These are phyloP conservation scores for Jamesozyma rosinii DNA, from an alignment of 805 yeast species.

Conservation along the genomic window DNA sequence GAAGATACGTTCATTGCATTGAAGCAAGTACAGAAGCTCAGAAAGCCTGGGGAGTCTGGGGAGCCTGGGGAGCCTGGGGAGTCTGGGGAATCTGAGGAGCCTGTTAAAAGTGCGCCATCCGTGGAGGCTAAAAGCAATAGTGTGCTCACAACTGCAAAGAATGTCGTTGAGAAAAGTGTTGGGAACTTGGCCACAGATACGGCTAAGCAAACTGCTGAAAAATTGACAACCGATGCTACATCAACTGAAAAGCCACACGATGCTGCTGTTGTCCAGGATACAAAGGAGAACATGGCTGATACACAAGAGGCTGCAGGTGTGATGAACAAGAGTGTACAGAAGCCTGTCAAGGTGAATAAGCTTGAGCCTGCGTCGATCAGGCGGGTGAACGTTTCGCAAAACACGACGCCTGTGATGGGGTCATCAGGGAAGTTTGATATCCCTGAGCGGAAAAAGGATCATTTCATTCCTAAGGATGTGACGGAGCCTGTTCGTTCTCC, in stretches of 20 bases:
- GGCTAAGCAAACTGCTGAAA: background rate
- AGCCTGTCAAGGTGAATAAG: conserved; percentile 3
- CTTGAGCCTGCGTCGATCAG: conserved; percentile 1
- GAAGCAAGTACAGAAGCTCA: conserved; percentile 9
- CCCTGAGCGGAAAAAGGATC: background rate
- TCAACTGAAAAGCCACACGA: background rate
- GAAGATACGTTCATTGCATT: conserved; percentile 17
- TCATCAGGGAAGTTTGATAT: background rate
- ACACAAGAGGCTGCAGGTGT: background rate
- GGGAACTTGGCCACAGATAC: background rate
- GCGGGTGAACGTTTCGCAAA: background rate
- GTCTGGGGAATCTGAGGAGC: background rate
- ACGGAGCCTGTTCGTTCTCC: background rate
- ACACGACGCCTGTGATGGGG: background rate
- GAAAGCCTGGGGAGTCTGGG: conserved; percentile 1
- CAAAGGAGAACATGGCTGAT: background rate
- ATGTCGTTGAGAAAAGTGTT: background rate
- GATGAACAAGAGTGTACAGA: background rate
- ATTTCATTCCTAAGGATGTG: background rate
- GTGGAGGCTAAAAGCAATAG: background rate
- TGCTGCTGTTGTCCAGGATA: background rate
- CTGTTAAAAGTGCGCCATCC: background rate
- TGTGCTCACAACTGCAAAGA: background rate
- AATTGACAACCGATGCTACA: background rate
- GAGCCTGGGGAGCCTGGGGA: background rate